Conservation (phyloP, 768 basidiomycete genomes). For the Lentinula edodes region DNA sequence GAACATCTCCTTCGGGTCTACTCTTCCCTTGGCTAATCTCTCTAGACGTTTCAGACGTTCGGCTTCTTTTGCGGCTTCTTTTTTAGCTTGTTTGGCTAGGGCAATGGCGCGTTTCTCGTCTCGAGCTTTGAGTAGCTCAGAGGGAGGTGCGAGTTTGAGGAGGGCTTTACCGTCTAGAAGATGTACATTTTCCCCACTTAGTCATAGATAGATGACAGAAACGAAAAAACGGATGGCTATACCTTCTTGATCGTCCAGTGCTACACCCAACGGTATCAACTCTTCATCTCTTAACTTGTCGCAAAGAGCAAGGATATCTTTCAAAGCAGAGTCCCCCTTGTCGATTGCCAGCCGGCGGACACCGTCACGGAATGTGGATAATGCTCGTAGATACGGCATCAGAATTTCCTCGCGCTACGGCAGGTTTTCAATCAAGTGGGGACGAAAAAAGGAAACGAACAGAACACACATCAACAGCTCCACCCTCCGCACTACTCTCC, state of each 20-base stretch:
- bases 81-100: conserved; percentile 76
- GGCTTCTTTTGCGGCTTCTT: conserved; percentile 62
- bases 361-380: conserved; percentile 90
- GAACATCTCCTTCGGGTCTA: conserved; percentile 75
- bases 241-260: conserved; percentile 96
- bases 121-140: conserved; percentile 73
- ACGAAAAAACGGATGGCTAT: conserved; percentile 11
- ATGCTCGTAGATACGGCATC: conserved; percentile 81
- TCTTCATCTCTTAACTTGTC: conserved; percentile 89
- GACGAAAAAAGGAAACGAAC: not conserved
- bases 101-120: conserved; percentile 80
- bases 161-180: conserved; percentile 85
- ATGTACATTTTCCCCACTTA: conserved; percentile 3
- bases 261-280: conserved; percentile 90
- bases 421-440: not conserved
- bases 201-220: not conserved
- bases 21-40: conserved; percentile 81
- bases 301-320: conserved; percentile 80
- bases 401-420: conserved; percentile 74
- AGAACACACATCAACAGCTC: conserved; percentile 43
- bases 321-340: conserved; percentile 56
- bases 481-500: conserved; percentile 37
- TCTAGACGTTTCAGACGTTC: conserved; percentile 64
- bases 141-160: conserved; percentile 84
- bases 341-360: conserved; percentile 79